phyloP scores from a whole-genome alignment of 495 filamentous ascomycete genomes.

The Gamarada debralockiae region DNA sequence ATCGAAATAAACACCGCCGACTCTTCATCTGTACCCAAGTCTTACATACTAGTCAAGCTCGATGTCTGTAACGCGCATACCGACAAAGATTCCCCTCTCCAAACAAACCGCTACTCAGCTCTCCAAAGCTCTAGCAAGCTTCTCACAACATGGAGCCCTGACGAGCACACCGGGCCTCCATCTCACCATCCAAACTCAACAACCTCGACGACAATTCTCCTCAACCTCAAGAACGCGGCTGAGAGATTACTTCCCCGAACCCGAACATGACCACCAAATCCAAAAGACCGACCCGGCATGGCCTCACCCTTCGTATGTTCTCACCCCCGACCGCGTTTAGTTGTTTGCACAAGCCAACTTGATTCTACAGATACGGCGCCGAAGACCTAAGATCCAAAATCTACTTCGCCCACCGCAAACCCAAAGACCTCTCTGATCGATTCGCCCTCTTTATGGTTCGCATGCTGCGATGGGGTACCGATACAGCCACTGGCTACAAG shows the following conservation, averaged over 20 bases:
- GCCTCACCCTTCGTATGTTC: slow-evolving; percentile 58
- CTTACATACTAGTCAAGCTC: not conserved
- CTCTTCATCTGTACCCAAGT: not conserved
- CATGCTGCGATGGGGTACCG: slow-evolving; percentile 61
- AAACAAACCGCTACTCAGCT: slow-evolving; percentile 22
- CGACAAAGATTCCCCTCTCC: slow-evolving; percentile 12
- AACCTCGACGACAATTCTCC: slow-evolving; percentile 21
- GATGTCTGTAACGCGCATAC: slow-evolving; percentile 20
- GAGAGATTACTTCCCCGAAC: slow-evolving; percentile 24
- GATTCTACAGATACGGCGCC: slow-evolving; percentile 48
- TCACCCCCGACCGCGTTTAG: not conserved
- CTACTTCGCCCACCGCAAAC: slow-evolving; percentile 61
- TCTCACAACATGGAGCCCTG: slow-evolving; percentile 18
- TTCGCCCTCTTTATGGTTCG: slow-evolving; percentile 59
- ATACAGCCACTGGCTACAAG: slow-evolving; percentile 67
- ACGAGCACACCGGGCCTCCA: slow-evolving; percentile 12
- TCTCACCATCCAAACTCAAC: slow-evolving; percentile 11
- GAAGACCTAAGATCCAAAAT: slow-evolving; percentile 59
- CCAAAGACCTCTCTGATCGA: slow-evolving; percentile 63
- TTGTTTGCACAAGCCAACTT: not conserved
- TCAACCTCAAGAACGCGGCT: slow-evolving; percentile 19
- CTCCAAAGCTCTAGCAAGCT: slow-evolving; percentile 20
- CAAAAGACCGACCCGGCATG: slow-evolving; percentile 54
- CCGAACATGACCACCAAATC: slow-evolving; percentile 29
- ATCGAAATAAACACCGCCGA: not conserved